Percentiles rank a stretch among this genome's conserved stretches.
Conservation (phyloP, 345 rosid species). For the Erodium maritimum region DNA sequence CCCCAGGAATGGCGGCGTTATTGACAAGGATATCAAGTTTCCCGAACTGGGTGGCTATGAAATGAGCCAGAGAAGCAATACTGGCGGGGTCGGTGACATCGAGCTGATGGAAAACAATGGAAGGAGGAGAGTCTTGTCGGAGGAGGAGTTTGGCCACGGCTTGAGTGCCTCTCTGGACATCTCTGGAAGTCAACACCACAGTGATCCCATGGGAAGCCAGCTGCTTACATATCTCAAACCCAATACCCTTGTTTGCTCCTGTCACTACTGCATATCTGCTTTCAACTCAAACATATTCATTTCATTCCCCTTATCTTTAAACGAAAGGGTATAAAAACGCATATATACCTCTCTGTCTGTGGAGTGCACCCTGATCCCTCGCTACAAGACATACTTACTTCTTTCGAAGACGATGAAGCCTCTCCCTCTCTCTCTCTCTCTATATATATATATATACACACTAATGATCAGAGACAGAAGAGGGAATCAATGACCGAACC, state of each 20-base stretch:
- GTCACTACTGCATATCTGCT: slow-evolving; percentile 39
- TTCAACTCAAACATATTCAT: too few relatives aligned
- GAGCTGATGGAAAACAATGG: slow-evolving; percentile 13
- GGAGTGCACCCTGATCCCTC: too few relatives aligned
- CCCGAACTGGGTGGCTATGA: slow-evolving; percentile 9
- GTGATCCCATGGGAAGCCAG: slow-evolving; percentile 18
- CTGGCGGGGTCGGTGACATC: slow-evolving; percentile 14
- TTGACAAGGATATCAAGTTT: slow-evolving; percentile 26
- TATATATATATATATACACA: too few relatives aligned
- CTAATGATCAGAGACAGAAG: too few relatives aligned
- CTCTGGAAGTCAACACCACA: slow-evolving; percentile 17
- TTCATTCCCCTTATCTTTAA: too few relatives aligned
- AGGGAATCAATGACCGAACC: too few relatives aligned
- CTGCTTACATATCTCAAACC: slow-evolving; percentile 28
- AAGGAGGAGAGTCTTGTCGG: not conserved
- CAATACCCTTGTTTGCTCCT: slow-evolving; percentile 42
- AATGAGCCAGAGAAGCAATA: slow-evolving; percentile 10
- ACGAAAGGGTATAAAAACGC: too few relatives aligned
- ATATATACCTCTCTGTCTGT: too few relatives aligned
- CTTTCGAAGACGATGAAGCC: too few relatives aligned
- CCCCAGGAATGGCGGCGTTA: slow-evolving; percentile 25
- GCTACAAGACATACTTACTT: too few relatives aligned
- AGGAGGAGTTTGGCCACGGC: slow-evolving; percentile 16
- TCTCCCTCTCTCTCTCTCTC: too few relatives aligned
- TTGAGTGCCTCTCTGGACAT: slow-evolving; percentile 14